Evolutionary conservation across 306 rosid genomes (phyloP).

Genomic region (Gastrolobium bilobum): DNA sequence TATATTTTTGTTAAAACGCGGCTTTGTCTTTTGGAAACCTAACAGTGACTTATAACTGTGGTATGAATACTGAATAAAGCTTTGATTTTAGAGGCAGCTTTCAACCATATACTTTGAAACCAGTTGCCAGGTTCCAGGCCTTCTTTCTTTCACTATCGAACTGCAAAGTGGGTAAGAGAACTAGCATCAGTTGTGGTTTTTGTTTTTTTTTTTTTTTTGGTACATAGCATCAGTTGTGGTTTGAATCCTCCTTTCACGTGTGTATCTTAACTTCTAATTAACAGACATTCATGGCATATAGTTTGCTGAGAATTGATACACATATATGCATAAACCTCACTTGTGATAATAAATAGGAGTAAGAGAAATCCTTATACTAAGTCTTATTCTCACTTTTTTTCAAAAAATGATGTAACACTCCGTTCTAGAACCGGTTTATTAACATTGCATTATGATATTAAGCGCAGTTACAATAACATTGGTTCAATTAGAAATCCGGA

Average conservation of each 20-base stretch:
- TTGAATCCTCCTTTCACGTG: slow-evolving; percentile 40
- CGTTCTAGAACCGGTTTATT: no score
- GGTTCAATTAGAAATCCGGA: no score
- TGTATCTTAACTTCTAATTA: slow-evolving; percentile 30
- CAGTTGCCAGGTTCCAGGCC: slow-evolving; percentile 6
- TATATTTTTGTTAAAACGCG: slow-evolving; percentile 24
- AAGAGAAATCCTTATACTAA: no score
- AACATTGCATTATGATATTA: no score
- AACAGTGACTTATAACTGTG: slow-evolving; percentile 49
- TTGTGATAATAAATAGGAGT: no score
- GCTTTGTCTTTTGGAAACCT: slow-evolving; percentile 45
- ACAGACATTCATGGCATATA: slow-evolving; percentile 8
- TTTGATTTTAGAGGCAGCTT: slow-evolving; percentile 38
- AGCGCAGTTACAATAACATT: no score
- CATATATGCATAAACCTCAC: background rate
- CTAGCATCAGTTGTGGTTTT: background rate
- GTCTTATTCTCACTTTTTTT: no score
- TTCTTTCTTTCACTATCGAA: slow-evolving; percentile 37
- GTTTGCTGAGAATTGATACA: background rate
- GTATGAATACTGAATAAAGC: slow-evolving; percentile 23
- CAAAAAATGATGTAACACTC: no score
- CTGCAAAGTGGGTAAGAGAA: slow-evolving; percentile 15
- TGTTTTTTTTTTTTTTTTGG: no score
- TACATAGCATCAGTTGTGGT: background rate
- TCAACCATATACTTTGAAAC: slow-evolving; percentile 13